Evolutionary conservation across 495 filamentous ascomycete species (phyloP), one percentile per base, ranked within the genome.

Genomic region (Tuber umbilicatum): DNA sequence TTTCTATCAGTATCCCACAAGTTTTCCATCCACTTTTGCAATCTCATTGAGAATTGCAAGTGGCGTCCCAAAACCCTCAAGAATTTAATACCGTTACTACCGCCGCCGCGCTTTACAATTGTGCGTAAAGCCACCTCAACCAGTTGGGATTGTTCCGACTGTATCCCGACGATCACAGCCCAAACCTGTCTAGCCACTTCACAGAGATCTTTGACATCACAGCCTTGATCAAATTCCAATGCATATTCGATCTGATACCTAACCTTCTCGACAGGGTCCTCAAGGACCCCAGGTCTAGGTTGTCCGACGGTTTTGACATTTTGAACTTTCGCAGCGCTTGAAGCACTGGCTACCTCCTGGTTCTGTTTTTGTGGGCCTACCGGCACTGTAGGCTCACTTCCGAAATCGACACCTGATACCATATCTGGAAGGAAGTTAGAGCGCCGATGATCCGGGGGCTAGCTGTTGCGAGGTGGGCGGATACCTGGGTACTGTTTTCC

Each of bases 1-100:
- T 78, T 76, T 70, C 73, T 81, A 41, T 81, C 80, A 60, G 76
- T 81, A 41, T 81, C 81, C 72, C 76, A 79, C 60, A 81, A 79
- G 37, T 73, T 64, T n/a, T 76, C 75, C 73, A 81, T 79, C 79
- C 80, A 81, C 39, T 81, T 81, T 43, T 79, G 81, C 37, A 81
- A 60, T 77, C 76, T 73, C 55, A 78, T 77, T 19, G 79, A 74
- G 67, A 81, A 81, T 76, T 79, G 80, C 37, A 79, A n/a, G n/a
- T 76, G 42, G 76, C 79, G 39, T 75, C 78, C 27, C 80, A 79
- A 39, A 81, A 68, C 74, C 45, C 71, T 76, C 41, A 81, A 74
- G 42, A 81, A 76, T 69, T 74, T 50, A 72, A 79, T 76, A 71
- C 81, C 80, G 41, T n/a, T n/a, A n/a, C n/a, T n/a, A n/a, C n/a